These are phyloP conservation scores for Elasticomyces elasticus DNA, from an alignment of 495 filamentous ascomycete genomes.

Conservation along the genomic window DNA sequence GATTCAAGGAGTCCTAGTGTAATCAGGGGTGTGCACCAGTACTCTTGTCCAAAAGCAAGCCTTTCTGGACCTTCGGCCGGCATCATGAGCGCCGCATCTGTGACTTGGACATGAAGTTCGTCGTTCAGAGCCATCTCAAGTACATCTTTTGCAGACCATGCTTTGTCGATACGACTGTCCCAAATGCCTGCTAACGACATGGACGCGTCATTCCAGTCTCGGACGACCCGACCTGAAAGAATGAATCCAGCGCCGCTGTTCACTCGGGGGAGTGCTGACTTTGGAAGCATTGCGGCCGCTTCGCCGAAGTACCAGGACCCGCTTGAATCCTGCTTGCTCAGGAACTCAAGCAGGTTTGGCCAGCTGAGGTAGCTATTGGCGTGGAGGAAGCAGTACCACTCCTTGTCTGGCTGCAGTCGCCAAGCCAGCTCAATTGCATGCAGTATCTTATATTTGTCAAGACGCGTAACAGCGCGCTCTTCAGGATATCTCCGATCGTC, in stretches of 20 bases:
- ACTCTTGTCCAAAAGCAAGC: slow-evolving; percentile 13
- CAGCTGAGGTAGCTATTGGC: slow-evolving; percentile 57
- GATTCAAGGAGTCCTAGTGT: slow-evolving; percentile 10
- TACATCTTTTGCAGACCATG: slow-evolving; percentile 19
- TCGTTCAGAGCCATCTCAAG: slow-evolving; percentile 15
- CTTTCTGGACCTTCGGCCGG: slow-evolving; percentile 4
- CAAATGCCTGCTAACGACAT: not conserved
- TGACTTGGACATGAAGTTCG: slow-evolving; percentile 6
- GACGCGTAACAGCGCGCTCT: slow-evolving; percentile 43
- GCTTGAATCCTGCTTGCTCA: slow-evolving; percentile 39
- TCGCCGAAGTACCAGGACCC: slow-evolving; percentile 45
- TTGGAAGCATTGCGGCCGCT: slow-evolving; percentile 22
- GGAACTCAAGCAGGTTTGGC: slow-evolving; percentile 46
- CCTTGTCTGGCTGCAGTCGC: slow-evolving; percentile 35
- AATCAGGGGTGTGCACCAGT: slow-evolving; percentile 23
- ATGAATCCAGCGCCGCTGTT: slow-evolving; percentile 47
- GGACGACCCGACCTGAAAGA: slow-evolving; percentile 41
- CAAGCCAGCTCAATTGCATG: slow-evolving; percentile 50
- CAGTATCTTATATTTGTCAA: slow-evolving; percentile 63
- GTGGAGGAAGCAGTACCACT: slow-evolving; percentile 60
- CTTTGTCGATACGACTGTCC: not conserved
- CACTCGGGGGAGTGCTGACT: slow-evolving; percentile 27
- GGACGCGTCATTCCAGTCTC: slow-evolving; percentile 16
- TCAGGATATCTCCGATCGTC: no score
- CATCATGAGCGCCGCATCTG: slow-evolving; percentile 13